Evolutionary conservation across 1,139 yeast species (phyloP), one percentile per base, ranked within the genome.

Genomic region (Saccharomyces hybrid): DNA sequence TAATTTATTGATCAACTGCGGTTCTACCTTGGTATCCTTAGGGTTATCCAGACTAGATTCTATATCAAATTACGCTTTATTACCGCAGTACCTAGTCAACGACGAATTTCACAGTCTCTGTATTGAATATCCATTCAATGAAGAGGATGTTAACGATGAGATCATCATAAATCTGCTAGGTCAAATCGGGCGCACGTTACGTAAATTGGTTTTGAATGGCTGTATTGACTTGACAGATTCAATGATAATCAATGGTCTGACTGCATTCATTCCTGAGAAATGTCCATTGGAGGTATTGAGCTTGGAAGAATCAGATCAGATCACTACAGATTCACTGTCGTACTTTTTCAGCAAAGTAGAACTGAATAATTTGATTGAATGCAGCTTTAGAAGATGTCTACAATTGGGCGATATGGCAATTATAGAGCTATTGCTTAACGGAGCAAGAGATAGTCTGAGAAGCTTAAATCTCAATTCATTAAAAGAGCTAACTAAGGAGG

Each of bases 11-110:
- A 86, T 81, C 55, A 77, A 78, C 56, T 81, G 90, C 64, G 88
- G 88, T 2, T 64, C 74, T 0, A 73, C 75, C 29, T 69, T 93
- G 48, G 73, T 71, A 44, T 69, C 73, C 1, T 66, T 85, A 42
- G 75, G 81, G 2, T 70, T 93, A 42, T 79, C 86, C 5, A 74
- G 93, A 49, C 70, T 93, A 38, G 96, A 89, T 65, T 93, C 93
- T 1, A 69, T 93, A 41, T 77, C 75, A 50, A 71, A 80, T 3
- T 88, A 85, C 62, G 82, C 83, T 29, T 70, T 81, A 38, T 68
- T 90, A 51, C 84, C 96, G 0, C 85, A 86, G 53, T 82, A 80
- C 62, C 69, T 90, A 41, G 71, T 76, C 2, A 72, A 71, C 5
- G 50, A 56, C 6, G 47, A 55, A 3, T 72, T 93, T 52, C 76